Conservation (phyloP, 2,329 filamentous ascomycete genomes). For the Aaosphaeria pasadenensis region DNA sequence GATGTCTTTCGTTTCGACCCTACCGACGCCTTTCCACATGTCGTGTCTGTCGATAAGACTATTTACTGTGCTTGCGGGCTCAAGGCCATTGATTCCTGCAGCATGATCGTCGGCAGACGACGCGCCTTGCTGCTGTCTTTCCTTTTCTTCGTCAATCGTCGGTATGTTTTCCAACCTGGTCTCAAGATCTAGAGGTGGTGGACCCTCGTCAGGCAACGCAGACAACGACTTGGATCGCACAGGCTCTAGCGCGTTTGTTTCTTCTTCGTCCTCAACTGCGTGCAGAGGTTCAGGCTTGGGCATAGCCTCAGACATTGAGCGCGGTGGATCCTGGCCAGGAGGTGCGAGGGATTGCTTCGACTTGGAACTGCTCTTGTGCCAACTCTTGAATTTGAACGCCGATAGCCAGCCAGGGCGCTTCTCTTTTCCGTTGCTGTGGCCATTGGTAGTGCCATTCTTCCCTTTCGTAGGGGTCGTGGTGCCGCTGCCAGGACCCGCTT, state of each 20-base stretch:
- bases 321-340: constrained; percentile 16
- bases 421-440: constrained; percentile 14
- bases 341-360: constrained; percentile 13
- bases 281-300: not conserved
- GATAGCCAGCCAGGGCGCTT: constrained; percentile 29
- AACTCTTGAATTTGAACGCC: constrained; percentile 27
- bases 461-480: not conserved
- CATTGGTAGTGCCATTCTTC: constrained; percentile 1
- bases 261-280: constrained; percentile 1
- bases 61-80: constrained; percentile 29
- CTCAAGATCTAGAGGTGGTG: constrained; percentile 19
- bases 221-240: constrained; percentile 34
- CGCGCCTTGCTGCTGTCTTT: constrained; percentile 11
- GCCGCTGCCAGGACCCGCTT: not conserved
- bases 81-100: constrained; percentile 11
- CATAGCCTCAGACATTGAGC: constrained; percentile 24
- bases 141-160: constrained; percentile 5
- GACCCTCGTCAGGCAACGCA: constrained; percentile 22
- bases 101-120: not conserved
- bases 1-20: constrained; percentile 40
- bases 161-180: constrained; percentile 16
- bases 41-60: constrained; percentile 43
- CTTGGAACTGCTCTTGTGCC: constrained; percentile 22
- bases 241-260: constrained; percentile 18
- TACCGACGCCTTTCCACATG: constrained; percentile 36